A percentile compares a stretch with the other conserved stretches of the same genome.
These are phyloP conservation scores for Euryodendron excelsum DNA, from an alignment of 148 eudicot genomes.

Conservation along the genomic window DNA sequence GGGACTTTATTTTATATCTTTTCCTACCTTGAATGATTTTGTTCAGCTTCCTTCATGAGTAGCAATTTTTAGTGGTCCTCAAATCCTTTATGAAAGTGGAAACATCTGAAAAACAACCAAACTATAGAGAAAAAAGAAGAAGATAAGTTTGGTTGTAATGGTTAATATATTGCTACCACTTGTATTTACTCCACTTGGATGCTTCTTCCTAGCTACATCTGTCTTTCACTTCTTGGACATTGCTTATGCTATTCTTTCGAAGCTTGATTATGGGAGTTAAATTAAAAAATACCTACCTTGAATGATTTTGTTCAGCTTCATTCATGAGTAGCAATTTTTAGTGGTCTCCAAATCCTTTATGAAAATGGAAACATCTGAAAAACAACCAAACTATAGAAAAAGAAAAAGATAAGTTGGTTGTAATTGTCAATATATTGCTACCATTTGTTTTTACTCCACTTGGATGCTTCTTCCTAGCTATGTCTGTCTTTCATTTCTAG, in stretches of 20 bases:
- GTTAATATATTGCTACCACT: not conserved
- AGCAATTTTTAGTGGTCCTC: not conserved
- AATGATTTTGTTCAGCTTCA: not conserved
- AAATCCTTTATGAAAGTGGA: not conserved
- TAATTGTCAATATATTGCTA: not conserved
- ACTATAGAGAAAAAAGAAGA: too few relatives aligned
- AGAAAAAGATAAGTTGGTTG: not conserved
- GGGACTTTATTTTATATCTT: too few relatives aligned
- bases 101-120: too few relatives aligned
- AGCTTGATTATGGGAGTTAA: too few relatives aligned
- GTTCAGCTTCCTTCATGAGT: not conserved
- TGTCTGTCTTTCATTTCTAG: slow-evolving; percentile 25
- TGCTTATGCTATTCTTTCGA: slow-evolving; percentile 83
- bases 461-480: not conserved
- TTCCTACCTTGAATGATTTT: not conserved
- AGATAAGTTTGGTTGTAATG: not conserved
- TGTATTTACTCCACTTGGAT: not conserved
- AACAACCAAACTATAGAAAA: too few relatives aligned
- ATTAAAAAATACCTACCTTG: too few relatives aligned
- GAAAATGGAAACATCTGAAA: not conserved
- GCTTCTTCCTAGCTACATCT: not conserved
- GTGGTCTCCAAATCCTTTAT: not conserved
- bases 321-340: not conserved
- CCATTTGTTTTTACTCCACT: not conserved
- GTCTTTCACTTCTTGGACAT: slow-evolving; percentile 45